Percentiles rank a stretch among this genome's conserved stretches.
These are phyloP conservation scores for Geotrichum reessii DNA, from an alignment of 1,139 yeast genomes.

Conservation along the genomic window DNA sequence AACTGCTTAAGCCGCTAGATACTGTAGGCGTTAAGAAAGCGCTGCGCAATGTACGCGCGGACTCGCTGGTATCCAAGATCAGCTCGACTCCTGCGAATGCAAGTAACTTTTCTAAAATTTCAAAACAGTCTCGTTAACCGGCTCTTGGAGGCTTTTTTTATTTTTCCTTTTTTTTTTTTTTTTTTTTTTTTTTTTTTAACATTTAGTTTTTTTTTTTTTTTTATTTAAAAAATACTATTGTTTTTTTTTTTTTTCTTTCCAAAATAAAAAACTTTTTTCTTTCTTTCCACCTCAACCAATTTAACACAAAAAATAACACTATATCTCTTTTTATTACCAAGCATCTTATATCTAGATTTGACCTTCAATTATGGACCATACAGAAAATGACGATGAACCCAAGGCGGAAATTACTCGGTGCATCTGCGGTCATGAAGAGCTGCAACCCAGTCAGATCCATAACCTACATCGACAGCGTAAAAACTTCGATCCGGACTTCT, in stretches of 20 bases:
- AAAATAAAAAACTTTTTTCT: background rate
- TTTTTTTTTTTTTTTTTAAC: background rate
- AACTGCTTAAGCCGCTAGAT: constrained; percentile 59
- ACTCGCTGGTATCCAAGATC: constrained; percentile 15
- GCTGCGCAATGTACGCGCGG: constrained; percentile 12
- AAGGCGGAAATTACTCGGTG: constrained; percentile 82
- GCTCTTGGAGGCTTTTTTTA: background rate
- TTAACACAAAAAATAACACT: constrained; percentile 3
- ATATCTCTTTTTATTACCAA: background rate
- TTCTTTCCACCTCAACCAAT: background rate
- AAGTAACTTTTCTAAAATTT: background rate
- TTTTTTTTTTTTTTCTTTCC: background rate
- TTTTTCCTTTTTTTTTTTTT: background rate
- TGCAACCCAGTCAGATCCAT: constrained; percentile 39
- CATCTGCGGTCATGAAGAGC: constrained; percentile 73
- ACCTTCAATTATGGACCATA: background rate
- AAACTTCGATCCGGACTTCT: constrained; percentile 69
- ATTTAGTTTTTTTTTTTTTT: background rate
- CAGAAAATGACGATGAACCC: constrained; percentile 32
- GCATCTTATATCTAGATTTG: background rate
- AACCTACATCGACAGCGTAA: constrained; percentile 44
- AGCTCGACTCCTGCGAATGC: constrained; percentile 8
- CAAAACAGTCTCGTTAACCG: background rate
- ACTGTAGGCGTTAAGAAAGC: constrained; percentile 18
- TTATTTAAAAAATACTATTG: background rate